These are phyloP conservation scores for Aspergillus ochraceus DNA, from an alignment of 2,329 filamentous ascomycete genomes.

Conservation along the genomic window DNA sequence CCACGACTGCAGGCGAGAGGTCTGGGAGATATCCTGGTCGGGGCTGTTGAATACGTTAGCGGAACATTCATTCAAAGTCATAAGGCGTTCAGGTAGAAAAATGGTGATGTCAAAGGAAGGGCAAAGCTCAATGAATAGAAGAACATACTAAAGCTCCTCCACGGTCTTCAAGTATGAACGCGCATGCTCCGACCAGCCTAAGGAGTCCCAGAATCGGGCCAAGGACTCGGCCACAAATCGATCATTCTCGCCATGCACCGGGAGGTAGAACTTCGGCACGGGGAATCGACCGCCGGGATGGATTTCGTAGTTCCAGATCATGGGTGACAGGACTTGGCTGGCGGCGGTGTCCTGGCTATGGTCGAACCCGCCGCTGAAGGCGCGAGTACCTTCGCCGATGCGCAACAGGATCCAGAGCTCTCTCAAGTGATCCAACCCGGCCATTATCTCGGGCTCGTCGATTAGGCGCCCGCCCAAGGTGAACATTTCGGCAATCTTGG, in stretches of 20 bases:
- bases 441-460: background rate
- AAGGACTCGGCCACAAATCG: background rate
- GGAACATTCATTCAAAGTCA: too few relatives aligned
- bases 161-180: background rate
- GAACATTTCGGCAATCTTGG: background rate
- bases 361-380: background rate
- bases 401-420: background rate
- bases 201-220: background rate
- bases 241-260: conserved; percentile 5
- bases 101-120: too few relatives aligned
- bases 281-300: background rate
- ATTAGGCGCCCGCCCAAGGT: background rate
- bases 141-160: background rate
- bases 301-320: conserved; percentile 6
- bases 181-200: background rate
- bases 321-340: background rate
- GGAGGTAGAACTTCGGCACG: conserved; percentile 1
- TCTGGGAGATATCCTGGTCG: background rate
- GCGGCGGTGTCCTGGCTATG: too few relatives aligned
- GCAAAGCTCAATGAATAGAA: background rate
- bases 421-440: background rate
- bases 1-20: conserved; percentile 3
- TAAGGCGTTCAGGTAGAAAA: background rate
- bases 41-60: background rate
- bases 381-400: background rate